Percentiles rank a stretch among this genome's conserved stretches.
phyloP scores from a whole-genome alignment of 75 land plant genomes.

The Sequoiadendron giganteum region DNA sequence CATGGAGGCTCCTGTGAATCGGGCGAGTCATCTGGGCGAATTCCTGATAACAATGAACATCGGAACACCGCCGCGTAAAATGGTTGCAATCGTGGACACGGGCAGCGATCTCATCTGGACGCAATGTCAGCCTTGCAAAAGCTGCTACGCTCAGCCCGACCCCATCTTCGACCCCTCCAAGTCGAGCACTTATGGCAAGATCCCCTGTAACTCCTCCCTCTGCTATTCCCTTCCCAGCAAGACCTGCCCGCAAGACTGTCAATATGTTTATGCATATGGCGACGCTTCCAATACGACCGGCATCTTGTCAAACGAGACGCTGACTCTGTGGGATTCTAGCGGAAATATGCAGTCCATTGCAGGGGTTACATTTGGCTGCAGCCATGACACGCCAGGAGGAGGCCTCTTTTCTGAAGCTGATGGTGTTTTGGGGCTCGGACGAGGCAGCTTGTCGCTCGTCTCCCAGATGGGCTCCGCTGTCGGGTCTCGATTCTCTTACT shows the following conservation, averaged over 20 bases:
- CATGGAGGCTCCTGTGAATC: no score
- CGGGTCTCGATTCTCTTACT: conserved; percentile 9
- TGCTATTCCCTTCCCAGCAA: conserved; percentile 17
- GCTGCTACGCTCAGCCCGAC: no score
- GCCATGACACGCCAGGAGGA: not conserved
- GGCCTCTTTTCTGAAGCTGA: conserved; percentile 9
- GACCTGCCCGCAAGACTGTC: conserved; percentile 4
- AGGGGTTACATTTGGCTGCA: conserved; percentile 21
- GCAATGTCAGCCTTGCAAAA: no score
- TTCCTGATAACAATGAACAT: no score
- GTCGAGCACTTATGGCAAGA: no score
- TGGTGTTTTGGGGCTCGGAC: conserved; percentile 29
- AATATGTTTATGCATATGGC: conserved; percentile 9
- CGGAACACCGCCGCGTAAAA: no score
- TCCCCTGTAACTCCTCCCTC: no score
- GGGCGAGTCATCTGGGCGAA: no score
- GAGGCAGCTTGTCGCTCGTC: conserved; percentile 44
- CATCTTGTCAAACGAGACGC: conserved; percentile 20
- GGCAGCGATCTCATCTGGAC: no score
- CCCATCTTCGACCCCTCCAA: no score
- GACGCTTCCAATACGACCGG: conserved; percentile 30
- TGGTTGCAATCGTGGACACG: no score
- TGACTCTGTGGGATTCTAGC: conserved; percentile 13
- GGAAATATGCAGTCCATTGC: not conserved
- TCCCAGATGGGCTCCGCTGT: conserved; percentile 31